Evolutionary conservation across 192 early-diverging fungal species (phyloP), one percentile per base, ranked within the genome.

Genomic region (Coemansia sp.): DNA sequence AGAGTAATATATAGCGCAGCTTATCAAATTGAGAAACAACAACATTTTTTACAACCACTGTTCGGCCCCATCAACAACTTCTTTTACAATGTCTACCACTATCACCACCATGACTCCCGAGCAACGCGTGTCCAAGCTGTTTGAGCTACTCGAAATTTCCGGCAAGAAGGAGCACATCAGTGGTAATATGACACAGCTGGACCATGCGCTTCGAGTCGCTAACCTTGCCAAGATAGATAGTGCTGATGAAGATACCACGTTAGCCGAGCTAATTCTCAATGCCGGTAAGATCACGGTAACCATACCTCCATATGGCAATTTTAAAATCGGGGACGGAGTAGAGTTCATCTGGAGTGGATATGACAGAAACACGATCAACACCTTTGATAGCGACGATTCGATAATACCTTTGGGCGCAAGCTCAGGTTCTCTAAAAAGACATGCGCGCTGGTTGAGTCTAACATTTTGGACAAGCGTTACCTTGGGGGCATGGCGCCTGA

Each of bases 381-480:
- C 69, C 80, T 1, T 62, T 73, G 16, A 76, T 5, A 84, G 39
- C 74, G 88, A 85, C 8, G 87, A 87, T 68, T 89, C 36, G 8
- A 38, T 38, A 0, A 3, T 29, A 3, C 1, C 29, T 3, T 29
- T 38, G 36, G 0, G 50, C 71, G 74, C 57, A 80, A 75, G 36
- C 68, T 89, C 4, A 85, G 88, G 12, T 87, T 89, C 61, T 82
- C 87, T 0, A 53, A 80, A 31, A 85, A 86, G 60, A 73, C 87
- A 16, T 70, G 83, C 18, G 69, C 72, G 24, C 72, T 89, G 39
- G 85, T 89, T 0, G 88, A 84, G 52, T 80, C 86, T 5, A 87
- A 89, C 61, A 84, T 88, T 3, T 66, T 83, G 27, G 88, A 77
- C 44, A 89, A 89, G 77, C 76, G 87, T 18, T 89, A 88, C 55